Conservation (phyloP, 176 grass and related monocot genomes). For the Oryza brachyantha region DNA sequence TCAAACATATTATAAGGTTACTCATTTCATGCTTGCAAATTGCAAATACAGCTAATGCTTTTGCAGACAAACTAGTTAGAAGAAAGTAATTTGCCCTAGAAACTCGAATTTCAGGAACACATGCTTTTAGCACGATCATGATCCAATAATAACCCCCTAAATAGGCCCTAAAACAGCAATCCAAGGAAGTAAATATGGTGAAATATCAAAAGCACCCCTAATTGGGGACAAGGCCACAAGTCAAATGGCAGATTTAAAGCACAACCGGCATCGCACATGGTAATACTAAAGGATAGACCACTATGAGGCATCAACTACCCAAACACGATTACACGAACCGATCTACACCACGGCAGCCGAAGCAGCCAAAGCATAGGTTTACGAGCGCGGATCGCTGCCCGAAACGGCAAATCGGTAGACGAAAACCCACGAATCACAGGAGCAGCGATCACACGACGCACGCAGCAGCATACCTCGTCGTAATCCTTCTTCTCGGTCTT, state of each 20-base stretch:
- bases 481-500: slow-evolving; percentile 74
- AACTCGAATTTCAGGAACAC: background rate
- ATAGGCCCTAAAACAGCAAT: too few relatives aligned
- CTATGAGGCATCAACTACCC: background rate
- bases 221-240: background rate
- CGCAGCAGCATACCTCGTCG: slow-evolving; percentile 50
- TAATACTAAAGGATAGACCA: background rate
- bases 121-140: background rate
- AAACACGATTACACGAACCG: background rate
- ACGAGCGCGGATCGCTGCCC: background rate
- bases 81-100: background rate
- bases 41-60: background rate
- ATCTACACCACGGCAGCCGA: background rate
- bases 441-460: background rate
- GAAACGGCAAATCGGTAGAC: background rate
- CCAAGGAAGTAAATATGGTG: too few relatives aligned
- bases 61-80: background rate
- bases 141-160: background rate
- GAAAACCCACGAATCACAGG: background rate
- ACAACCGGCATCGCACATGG: background rate
- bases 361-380: background rate
- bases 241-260: background rate
- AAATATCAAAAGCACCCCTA: background rate
- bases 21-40: background rate
- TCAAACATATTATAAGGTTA: background rate